Conservation (phyloP, 2,329 filamentous ascomycete genomes). For the Calonectria hawksworthii region DNA sequence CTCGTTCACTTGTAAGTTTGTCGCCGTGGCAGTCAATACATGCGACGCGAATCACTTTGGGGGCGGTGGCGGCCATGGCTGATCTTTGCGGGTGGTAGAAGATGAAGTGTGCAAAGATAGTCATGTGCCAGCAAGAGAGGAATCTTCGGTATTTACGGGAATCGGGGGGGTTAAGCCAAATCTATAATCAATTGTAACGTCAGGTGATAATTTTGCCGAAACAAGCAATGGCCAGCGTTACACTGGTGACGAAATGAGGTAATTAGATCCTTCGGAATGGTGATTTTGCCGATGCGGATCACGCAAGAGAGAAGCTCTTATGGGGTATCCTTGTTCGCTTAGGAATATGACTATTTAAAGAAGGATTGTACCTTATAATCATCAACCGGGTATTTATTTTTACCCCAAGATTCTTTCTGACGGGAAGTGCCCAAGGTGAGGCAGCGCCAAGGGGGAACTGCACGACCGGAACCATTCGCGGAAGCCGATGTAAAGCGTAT, state of each 20-base stretch:
- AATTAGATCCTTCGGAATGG: neutral
- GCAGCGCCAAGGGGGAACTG: neutral
- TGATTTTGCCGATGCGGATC: neutral
- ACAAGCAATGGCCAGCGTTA: neutral
- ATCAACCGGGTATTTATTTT: neutral
- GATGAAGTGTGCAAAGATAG: neutral
- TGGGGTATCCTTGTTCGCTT: neutral
- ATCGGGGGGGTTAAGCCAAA: neutral
- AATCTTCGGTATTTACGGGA: neutral
- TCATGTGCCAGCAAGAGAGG: neutral
- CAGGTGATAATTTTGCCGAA: neutral
- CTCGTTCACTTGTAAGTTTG: neutral
- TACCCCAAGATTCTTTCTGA: neutral
- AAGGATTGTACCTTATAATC: neutral
- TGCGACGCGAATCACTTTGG: conserved; percentile 1
- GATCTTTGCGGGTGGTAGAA: neutral
- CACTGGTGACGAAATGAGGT: neutral
- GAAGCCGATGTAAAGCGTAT: neutral
- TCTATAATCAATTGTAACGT: neutral
- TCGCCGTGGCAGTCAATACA: neutral
- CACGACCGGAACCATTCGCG: neutral
- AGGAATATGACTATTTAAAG: neutral
- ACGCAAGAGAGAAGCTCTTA: neutral
- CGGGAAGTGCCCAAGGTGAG: neutral
- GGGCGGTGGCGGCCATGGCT: neutral